phyloP scores from a whole-genome alignment of 495 filamentous ascomycete genomes.

The Acidiella bohemica region DNA sequence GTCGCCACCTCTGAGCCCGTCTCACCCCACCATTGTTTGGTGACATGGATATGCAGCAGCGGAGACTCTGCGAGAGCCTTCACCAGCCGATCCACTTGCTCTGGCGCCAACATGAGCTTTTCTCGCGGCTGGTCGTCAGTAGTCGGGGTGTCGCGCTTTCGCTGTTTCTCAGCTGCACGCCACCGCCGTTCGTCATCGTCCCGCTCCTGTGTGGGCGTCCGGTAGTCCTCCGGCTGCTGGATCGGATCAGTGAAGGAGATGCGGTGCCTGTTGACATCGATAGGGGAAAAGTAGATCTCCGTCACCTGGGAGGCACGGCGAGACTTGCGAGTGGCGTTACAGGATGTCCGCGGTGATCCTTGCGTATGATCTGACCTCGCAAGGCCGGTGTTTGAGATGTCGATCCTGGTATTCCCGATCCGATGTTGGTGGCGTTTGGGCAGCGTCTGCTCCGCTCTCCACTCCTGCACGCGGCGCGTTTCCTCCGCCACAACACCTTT shows the following conservation, averaged over 20 bases:
- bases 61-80: constrained; percentile 10
- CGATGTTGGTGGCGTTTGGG: too few species aligned
- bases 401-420: too few species aligned
- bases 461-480: too few species aligned
- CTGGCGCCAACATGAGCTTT: constrained; percentile 6
- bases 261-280: neutral
- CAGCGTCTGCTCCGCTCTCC: too few species aligned
- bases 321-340: too few species aligned
- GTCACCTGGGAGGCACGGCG: too few species aligned
- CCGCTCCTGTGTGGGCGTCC: constrained; percentile 12
- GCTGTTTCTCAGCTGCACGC: neutral
- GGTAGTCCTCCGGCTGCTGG: neutral
- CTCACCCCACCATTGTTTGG: constrained; percentile 11
- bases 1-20: constrained; percentile 1
- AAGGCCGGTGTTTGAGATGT: too few species aligned
- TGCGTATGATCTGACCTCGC: too few species aligned
- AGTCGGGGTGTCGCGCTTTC: too few species aligned
- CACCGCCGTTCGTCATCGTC: constrained; percentile 3
- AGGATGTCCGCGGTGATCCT: too few species aligned
- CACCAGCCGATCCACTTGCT: constrained; percentile 13
- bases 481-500: too few species aligned
- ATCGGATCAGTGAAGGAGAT: constrained; percentile 2
- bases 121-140: neutral
- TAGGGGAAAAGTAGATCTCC: neutral
- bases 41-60: constrained; percentile 9